Conservation (phyloP, 2,329 filamentous ascomycete species). For the Botryosphaeria dothidea region DNA sequence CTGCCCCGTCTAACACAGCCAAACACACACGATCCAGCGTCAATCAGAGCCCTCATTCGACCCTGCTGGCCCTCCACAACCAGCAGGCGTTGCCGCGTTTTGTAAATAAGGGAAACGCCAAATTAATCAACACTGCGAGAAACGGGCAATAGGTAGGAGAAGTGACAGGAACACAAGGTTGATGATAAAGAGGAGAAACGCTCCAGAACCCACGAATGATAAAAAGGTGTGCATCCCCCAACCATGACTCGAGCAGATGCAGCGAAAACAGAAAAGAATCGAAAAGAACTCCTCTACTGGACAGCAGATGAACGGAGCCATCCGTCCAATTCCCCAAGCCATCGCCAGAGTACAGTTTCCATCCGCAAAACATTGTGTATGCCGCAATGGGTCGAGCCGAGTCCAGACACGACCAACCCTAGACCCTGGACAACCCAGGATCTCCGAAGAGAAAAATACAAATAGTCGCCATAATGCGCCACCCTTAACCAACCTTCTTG, state of each 20-base stretch:
- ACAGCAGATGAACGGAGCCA: constrained; percentile 5
- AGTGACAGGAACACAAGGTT: background rate
- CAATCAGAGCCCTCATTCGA: background rate
- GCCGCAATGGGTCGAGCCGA: constrained; percentile 11
- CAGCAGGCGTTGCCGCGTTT: background rate
- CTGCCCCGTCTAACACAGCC: constrained; percentile 13
- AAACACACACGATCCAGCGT: constrained; percentile 8
- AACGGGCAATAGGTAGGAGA: background rate
- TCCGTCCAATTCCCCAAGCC: constrained; percentile 3
- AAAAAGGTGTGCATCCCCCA: constrained; percentile 9
- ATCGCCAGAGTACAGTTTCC: constrained; percentile 15
- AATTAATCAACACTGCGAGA: background rate
- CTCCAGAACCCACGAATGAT: constrained; percentile 10
- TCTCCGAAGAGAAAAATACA: constrained; percentile 13
- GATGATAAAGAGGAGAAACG: constrained; percentile 14
- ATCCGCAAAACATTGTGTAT: background rate
- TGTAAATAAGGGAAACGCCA: background rate
- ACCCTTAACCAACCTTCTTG: constrained; percentile 13
- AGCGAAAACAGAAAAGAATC: constrained; percentile 9
- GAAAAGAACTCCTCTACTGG: constrained; percentile 13
- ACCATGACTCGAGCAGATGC: constrained; percentile 11
- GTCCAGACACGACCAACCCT: constrained; percentile 11
- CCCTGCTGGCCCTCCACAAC: background rate
- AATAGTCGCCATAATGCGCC: constrained; percentile 7
- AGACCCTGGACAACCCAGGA: background rate